These are phyloP conservation scores for Ophiostoma triangulosporum DNA, from an alignment of 2,329 filamentous ascomycete genomes.

Conservation along the genomic window DNA sequence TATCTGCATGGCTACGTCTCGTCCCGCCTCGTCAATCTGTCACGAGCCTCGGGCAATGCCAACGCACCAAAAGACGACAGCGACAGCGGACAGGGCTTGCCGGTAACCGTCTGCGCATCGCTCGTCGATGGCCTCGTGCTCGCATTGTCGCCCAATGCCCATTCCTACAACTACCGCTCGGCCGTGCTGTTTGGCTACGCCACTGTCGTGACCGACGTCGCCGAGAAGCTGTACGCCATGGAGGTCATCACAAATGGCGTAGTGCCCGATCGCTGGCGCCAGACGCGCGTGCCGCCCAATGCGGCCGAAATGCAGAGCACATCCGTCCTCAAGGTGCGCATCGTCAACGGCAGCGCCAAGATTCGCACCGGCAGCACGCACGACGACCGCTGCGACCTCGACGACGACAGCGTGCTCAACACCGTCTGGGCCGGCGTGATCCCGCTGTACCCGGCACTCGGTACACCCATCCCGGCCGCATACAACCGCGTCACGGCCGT, in stretches of 20 bases:
- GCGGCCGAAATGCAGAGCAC: slow-evolving; percentile 63
- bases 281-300: slow-evolving; percentile 57
- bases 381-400: slow-evolving; percentile 37
- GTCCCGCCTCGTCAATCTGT: slow-evolving; percentile 59
- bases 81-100: slow-evolving; percentile 28
- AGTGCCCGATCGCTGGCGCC: slow-evolving; percentile 53
- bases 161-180: slow-evolving; percentile 80
- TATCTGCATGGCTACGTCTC: slow-evolving; percentile 82
- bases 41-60: slow-evolving; percentile 21
- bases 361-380: slow-evolving; percentile 49
- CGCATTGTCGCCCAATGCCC: slow-evolving; percentile 63
- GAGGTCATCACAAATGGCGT: slow-evolving; percentile 63
- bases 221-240: slow-evolving; percentile 69
- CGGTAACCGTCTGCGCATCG: slow-evolving; percentile 58
- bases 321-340: slow-evolving; percentile 53
- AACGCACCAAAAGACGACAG: slow-evolving; percentile 7
- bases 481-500: slow-evolving; percentile 45
- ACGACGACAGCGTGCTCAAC: slow-evolving; percentile 27
- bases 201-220: slow-evolving; percentile 47
- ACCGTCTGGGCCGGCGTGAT: slow-evolving; percentile 43
- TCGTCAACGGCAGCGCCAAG: slow-evolving; percentile 65
- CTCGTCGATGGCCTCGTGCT: slow-evolving; percentile 71
- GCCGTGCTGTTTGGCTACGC: slow-evolving; percentile 67
- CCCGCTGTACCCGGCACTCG: slow-evolving; percentile 50
- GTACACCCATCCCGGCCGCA: slow-evolving; percentile 45